These are phyloP conservation scores for Exophiala alcalophila DNA, from an alignment of 2,329 filamentous ascomycete genomes.

Conservation along the genomic window DNA sequence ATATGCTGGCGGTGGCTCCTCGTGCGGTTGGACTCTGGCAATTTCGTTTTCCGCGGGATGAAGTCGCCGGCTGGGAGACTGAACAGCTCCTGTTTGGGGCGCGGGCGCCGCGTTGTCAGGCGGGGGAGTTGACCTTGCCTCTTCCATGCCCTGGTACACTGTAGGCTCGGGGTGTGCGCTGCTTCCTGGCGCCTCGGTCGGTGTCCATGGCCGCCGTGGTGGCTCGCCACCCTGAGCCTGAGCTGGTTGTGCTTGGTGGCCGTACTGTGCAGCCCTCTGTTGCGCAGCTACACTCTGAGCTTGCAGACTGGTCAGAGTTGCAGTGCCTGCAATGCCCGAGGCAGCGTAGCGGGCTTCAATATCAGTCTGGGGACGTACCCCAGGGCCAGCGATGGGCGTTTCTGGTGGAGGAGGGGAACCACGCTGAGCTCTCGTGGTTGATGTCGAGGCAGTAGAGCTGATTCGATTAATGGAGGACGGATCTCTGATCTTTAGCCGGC, in stretches of 20 bases:
- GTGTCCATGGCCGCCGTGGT: conserved; percentile 77
- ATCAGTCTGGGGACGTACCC: conserved; percentile 63
- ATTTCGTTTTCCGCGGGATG: conserved; percentile 84
- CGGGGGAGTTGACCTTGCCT: conserved; percentile 53
- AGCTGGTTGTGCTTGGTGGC: conserved; percentile 46
- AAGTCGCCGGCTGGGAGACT: conserved; percentile 45
- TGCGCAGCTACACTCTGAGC: conserved; percentile 81
- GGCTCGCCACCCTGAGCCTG: conserved; percentile 36
- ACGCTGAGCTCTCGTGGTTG: conserved; percentile 84
- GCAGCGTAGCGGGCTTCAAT: conserved; percentile 92
- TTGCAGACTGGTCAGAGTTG: conserved; percentile 74
- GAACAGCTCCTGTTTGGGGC: conserved; percentile 34
- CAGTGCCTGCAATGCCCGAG: conserved; percentile 81
- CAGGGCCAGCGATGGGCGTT: conserved; percentile 76
- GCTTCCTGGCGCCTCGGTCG: conserved; percentile 82
- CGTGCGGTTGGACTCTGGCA: conserved; percentile 70
- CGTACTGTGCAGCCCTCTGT: conserved; percentile 70
- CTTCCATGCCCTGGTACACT: conserved; percentile 81
- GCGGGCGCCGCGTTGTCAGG: conserved; percentile 43
- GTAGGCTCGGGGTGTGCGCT: conserved; percentile 86
- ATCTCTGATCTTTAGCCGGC: conserved; percentile 51
- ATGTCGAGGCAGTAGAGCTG: conserved; percentile 84
- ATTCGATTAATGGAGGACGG: conserved; percentile 58
- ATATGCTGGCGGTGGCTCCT: conserved; percentile 80
- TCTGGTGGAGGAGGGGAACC: conserved; percentile 94